Evolutionary conservation across 345 rosid genomes (phyloP), one percentile per base, ranked within the genome.

Genomic region (Psidium guajava): DNA sequence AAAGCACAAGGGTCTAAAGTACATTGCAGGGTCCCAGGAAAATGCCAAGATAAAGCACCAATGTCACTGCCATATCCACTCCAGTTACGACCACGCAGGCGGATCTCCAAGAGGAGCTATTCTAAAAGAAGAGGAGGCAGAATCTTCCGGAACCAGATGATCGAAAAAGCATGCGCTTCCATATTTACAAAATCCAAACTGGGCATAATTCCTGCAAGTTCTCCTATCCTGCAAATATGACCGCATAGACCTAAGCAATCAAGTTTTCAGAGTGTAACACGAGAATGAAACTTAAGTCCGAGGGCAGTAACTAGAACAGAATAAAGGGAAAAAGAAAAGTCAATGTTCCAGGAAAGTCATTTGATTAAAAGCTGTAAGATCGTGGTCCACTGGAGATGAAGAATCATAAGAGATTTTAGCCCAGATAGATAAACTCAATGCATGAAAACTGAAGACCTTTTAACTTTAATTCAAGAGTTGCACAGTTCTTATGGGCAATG

Each of bases 101-200:
- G 57, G 42, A 82, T 52, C 57, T 82, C 22, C 36, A 14, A n/a
- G 44, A 82, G 58, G 25, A 82, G 4, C 40, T 54, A 82, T 82
- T 51, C 42, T 24, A 50, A 82, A 51, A 15, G 83, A 27, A 44
- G 54, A 59, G 58, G 75, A 54, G 83, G 74, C 8, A 69, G 77
- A 69, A 69, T 69, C 77, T 16, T 69, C 24, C 0, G 6, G 44
- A 69, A 69, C 77, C 36, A 88, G 91, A 87, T 91, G 94, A 90
- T 92, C 82, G 83, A 90, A 92, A 84, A 64, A 82, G 86, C 94
- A 92, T 28, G 81, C 85, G 14, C 61, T 85, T 25, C 94, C 94
- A 83, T 85, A 91, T 89, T 89, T 91, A 88, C 94, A 92, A 42
- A 83, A 55, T 53, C 93, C 93, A 59, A 85, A 87, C 40, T 86